A percentile compares a stretch with the other conserved stretches of the same genome.
phyloP scores from a whole-genome alignment of 2,329 filamentous ascomycete species.

The Calonectria crousiana region DNA sequence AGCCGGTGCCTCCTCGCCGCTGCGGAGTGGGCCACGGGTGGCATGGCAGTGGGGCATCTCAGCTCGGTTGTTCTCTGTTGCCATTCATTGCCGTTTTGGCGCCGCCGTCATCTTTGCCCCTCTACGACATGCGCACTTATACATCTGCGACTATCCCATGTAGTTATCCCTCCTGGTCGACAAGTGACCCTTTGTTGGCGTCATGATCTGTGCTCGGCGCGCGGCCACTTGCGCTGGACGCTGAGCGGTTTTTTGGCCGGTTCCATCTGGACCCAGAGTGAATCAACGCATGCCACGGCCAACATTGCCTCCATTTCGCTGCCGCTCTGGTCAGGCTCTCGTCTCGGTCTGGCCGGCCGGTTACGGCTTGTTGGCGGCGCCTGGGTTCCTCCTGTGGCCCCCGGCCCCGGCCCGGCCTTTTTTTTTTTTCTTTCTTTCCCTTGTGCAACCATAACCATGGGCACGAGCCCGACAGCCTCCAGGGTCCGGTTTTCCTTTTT shows the following conservation, averaged over 20 bases:
- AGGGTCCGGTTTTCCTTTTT: neutral
- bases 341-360: conserved; percentile 23
- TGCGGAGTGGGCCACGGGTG: conserved; percentile 33
- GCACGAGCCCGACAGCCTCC: neutral
- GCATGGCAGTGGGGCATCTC: conserved; percentile 28
- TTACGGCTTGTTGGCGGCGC: conserved; percentile 21
- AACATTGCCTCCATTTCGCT: conserved; percentile 4
- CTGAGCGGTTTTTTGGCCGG: conserved; percentile 1
- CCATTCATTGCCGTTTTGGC: conserved; percentile 13
- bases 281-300: conserved; percentile 8
- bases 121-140: conserved; percentile 13
- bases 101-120: conserved; percentile 14
- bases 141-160: conserved; percentile 4
- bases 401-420: conserved; percentile 19
- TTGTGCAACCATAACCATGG: neutral
- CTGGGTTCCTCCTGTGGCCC: conserved; percentile 2
- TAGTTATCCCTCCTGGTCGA: conserved; percentile 11
- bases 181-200: conserved; percentile 7
- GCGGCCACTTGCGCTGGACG: neutral
- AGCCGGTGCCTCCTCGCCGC: conserved; percentile 18
- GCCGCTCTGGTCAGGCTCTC: neutral
- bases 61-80: conserved; percentile 22
- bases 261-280: neutral
- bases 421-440: neutral
- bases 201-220: conserved; percentile 11